Percentiles rank a stretch among this genome's conserved stretches.
phyloP scores from a whole-genome alignment of 1,284 basidiomycete genomes.

The Puccinia polysora region DNA sequence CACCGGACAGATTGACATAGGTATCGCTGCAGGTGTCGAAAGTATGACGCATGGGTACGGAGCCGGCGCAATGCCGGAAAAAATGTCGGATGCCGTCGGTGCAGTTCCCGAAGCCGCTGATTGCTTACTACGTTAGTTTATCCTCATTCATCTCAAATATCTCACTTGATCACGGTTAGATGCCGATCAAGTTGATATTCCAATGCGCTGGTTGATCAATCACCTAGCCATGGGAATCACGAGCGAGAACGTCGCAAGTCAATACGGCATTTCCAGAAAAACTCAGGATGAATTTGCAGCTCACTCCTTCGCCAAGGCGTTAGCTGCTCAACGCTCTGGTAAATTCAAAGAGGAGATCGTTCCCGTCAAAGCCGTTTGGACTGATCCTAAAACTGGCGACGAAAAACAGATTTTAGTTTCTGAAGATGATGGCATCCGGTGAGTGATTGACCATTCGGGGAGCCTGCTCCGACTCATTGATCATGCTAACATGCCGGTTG shows the following conservation, averaged over 20 bases:
- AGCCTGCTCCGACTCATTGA: background rate
- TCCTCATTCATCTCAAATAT: conserved; percentile 43
- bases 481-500: background rate
- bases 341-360: conserved; percentile 90
- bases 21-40: conserved; percentile 79
- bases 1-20: conserved; percentile 52
- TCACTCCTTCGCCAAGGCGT: conserved; percentile 75
- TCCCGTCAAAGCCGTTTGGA: conserved; percentile 68
- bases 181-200: background rate
- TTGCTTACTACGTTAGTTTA: conserved; percentile 71
- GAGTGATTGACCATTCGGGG: background rate
- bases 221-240: conserved; percentile 74
- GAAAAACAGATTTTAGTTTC: conserved; percentile 73
- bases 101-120: conserved; percentile 75
- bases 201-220: background rate
- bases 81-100: conserved; percentile 75
- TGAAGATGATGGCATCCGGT: conserved; percentile 75
- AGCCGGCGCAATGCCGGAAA: conserved; percentile 65
- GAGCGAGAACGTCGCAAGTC: conserved; percentile 85
- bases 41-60: conserved; percentile 87
- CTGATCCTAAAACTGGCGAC: conserved; percentile 80
- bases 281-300: conserved; percentile 82
- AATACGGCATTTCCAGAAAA: conserved; percentile 69
- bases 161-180: background rate
- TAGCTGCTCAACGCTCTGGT: conserved; percentile 76